Evolutionary conservation across 2,329 filamentous ascomycete genomes (phyloP).

Genomic region (Metarhizium robertsii): DNA sequence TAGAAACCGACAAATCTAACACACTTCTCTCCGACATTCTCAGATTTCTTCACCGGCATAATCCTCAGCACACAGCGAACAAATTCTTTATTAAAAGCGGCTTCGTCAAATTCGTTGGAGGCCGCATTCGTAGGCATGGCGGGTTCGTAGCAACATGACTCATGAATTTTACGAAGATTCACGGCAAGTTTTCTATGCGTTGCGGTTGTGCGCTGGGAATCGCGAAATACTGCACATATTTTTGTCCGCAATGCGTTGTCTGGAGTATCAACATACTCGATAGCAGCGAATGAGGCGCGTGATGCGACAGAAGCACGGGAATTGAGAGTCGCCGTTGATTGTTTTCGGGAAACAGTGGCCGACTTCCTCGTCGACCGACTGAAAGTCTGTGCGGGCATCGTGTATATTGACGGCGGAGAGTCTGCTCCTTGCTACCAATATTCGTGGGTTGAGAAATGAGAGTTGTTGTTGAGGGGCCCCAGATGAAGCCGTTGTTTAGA

Average conservation of each 20-base stretch:
- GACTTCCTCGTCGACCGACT: slow-evolving; percentile 37
- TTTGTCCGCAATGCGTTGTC: slow-evolving; percentile 63
- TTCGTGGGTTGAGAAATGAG: neutral
- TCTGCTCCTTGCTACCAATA: neutral
- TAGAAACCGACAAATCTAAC: slow-evolving; percentile 85
- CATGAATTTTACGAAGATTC: slow-evolving; percentile 81
- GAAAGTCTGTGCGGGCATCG: slow-evolving; percentile 42
- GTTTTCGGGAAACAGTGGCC: slow-evolving; percentile 29
- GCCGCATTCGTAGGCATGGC: slow-evolving; percentile 40
- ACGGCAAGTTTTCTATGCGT: slow-evolving; percentile 85
- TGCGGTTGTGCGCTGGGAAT: slow-evolving; percentile 82
- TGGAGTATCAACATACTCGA: slow-evolving; percentile 68
- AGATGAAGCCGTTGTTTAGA: slow-evolving; percentile 15
- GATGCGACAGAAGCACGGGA: slow-evolving; percentile 37
- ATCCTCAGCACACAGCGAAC: slow-evolving; percentile 72
- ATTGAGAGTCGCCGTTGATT: slow-evolving; percentile 25
- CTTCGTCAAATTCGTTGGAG: slow-evolving; percentile 65
- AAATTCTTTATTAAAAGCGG: slow-evolving; percentile 81
- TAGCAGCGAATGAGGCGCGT: slow-evolving; percentile 43
- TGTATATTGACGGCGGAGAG: neutral
- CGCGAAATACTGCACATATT: slow-evolving; percentile 63
- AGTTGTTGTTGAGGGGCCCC: neutral
- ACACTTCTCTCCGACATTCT: slow-evolving; percentile 75
- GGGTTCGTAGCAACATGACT: slow-evolving; percentile 65
- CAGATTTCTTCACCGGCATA: slow-evolving; percentile 84